Evolutionary conservation across 2,329 filamentous ascomycete genomes (phyloP).

Genomic region (Nannizzia gypsea): DNA sequence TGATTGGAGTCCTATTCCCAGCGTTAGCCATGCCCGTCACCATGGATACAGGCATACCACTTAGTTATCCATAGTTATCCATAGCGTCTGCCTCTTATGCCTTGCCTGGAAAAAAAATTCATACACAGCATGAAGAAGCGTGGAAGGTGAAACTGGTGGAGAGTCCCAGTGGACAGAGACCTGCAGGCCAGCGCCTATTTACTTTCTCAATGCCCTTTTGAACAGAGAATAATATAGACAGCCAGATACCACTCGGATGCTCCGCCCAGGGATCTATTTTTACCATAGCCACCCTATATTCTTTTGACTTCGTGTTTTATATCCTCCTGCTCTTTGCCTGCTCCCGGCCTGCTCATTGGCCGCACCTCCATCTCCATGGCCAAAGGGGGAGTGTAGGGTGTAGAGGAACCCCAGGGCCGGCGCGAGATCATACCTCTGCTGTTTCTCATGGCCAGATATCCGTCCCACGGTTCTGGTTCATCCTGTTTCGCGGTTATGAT

Average conservation of each 20-base stretch:
- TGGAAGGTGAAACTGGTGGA: background rate
- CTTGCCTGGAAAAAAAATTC: background rate
- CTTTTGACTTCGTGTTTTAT: background rate
- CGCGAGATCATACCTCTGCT: background rate
- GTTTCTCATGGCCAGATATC: background rate
- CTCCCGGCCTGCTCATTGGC: slow-evolving; percentile 4
- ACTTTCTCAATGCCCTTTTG: background rate
- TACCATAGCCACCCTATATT: background rate
- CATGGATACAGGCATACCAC: background rate
- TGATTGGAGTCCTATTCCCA: background rate
- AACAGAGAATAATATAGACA: background rate
- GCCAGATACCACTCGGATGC: background rate
- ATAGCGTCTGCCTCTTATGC: background rate
- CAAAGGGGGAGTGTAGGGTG: background rate
- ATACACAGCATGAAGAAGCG: background rate
- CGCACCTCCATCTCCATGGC: background rate
- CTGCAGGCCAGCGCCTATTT: slow-evolving; percentile 1
- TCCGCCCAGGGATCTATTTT: background rate
- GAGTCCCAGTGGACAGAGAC: background rate
- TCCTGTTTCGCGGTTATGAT: background rate
- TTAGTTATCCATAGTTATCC: background rate
- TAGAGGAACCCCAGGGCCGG: background rate
- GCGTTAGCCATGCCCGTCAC: background rate
- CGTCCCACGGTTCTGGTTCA: background rate
- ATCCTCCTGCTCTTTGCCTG: background rate